phyloP scores from a whole-genome alignment of 805 yeast species.

The Jamesozyma spencerorum region DNA sequence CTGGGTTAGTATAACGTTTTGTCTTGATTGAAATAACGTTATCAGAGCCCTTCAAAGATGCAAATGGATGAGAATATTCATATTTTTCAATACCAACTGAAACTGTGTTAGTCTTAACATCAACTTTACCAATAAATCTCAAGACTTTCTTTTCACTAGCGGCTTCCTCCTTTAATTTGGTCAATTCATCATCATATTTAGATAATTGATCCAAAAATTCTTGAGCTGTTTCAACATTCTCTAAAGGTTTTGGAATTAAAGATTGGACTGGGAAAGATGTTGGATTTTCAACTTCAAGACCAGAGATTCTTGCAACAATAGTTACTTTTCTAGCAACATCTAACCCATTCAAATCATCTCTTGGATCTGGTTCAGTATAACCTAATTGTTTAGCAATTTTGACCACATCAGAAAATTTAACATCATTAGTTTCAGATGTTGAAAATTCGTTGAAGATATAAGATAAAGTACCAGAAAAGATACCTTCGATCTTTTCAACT shows the following conservation, averaged over 20 bases:
- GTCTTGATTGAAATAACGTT: conserved; percentile 89
- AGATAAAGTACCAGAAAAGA: conserved; percentile 90
- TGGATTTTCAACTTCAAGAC: conserved; percentile 76
- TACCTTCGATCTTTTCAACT: conserved; percentile 86
- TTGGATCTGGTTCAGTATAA: conserved; percentile 98
- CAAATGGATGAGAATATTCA: conserved; percentile 86
- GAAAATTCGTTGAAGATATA: conserved; percentile 93
- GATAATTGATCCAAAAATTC: conserved; percentile 80
- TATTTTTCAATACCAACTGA: conserved; percentile 86
- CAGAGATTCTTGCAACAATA: conserved; percentile 87
- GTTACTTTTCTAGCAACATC: conserved; percentile 98
- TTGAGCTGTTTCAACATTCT: conserved; percentile 56
- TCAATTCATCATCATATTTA: conserved; percentile 70
- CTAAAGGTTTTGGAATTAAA: conserved; percentile 80
- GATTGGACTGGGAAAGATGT: conserved; percentile 91
- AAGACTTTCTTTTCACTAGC: conserved; percentile 76
- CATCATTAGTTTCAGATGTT: conserved; percentile 47
- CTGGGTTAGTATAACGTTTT: conserved; percentile 85
- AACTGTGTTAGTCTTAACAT: conserved; percentile 56
- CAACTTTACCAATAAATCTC: conserved; percentile 89
- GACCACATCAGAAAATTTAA: conserved; percentile 85
- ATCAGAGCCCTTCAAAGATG: conserved; percentile 90
- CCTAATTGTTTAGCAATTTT: conserved; percentile 82
- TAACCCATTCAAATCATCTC: conserved; percentile 96
- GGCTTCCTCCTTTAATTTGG: conserved; percentile 70